A percentile compares a stretch with the other conserved stretches of the same genome.
phyloP scores from a whole-genome alignment of 768 basidiomycete genomes.

The Lanmaoa pseudosensibilis region DNA sequence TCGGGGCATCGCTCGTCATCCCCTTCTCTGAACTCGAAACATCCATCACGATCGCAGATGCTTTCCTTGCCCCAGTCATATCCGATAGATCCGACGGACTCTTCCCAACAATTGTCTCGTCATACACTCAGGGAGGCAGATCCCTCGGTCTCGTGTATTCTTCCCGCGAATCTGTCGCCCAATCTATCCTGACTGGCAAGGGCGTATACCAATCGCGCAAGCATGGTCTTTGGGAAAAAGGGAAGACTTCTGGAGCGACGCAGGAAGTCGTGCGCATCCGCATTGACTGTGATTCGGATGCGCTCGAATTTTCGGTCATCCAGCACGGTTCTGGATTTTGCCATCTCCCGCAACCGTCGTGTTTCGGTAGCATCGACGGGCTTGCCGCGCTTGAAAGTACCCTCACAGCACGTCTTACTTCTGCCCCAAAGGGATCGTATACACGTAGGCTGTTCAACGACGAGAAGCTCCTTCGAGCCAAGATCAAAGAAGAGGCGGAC shows the following conservation, averaged over 20 bases:
- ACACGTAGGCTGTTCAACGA: constrained; percentile 86
- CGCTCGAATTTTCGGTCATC: constrained; percentile 85
- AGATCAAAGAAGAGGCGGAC: constrained; percentile 98
- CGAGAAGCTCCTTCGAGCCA: constrained; percentile 76
- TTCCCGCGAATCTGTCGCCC: constrained; percentile 78
- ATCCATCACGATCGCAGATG: constrained; percentile 75
- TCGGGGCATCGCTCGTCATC: constrained; percentile 67
- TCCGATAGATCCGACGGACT: constrained; percentile 92
- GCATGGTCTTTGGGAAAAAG: constrained; percentile 95
- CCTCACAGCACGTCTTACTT: constrained; percentile 64
- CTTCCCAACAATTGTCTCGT: constrained; percentile 89
- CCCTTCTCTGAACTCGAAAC: constrained; percentile 63
- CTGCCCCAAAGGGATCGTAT: constrained; percentile 90
- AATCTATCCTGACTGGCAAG: constrained; percentile 83
- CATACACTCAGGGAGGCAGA: constrained; percentile 61
- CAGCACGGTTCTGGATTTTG: constrained; percentile 94
- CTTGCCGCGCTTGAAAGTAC: constrained; percentile 79
- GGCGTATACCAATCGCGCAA: constrained; percentile 97
- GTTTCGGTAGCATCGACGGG: constrained; percentile 84
- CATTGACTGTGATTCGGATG: constrained; percentile 90
- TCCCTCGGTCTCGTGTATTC: constrained; percentile 95
- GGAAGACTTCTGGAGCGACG: constrained; percentile 92
- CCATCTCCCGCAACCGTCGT: constrained; percentile 82
- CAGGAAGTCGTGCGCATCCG: constrained; percentile 84
- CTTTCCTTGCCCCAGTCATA: constrained; percentile 77